Evolutionary conservation across 2,329 filamentous ascomycete genomes (phyloP), one percentile per base, ranked within the genome.

Genomic region (Trichothecium sympodiale): DNA sequence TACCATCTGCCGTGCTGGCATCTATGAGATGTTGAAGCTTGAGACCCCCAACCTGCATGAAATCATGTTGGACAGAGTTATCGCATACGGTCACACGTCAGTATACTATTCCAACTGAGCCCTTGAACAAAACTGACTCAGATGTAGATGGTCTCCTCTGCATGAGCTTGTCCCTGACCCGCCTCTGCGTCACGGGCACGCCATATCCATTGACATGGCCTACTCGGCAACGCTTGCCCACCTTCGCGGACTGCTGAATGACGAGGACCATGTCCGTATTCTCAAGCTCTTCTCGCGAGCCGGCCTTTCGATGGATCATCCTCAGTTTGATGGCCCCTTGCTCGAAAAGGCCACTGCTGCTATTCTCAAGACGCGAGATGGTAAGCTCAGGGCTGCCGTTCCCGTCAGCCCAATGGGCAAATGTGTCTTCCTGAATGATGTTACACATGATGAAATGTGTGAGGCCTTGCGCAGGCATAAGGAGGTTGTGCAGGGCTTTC

Each of bases 131-230:
- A 9, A 3, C 9, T 13, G 6, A 17, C 8, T 29, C 2, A 3
- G 13, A 1, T 30, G 20, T 30, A 75, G 70, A 6, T 83, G 80
- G 79, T 83, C 77, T 4, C 80, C 79, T 15, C 64, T 83, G 5
- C 77, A 83, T 49, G 80, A 84, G 55, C 68, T 85, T 8, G 66
- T 80, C 0, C 79, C 80, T 1, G 69, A 78, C 34, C 74, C 76
- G 0, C 79, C 79, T 1, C 68, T 83, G 30, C 74, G 79, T 29
- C 80, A 84, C 51, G 80, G 80, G 4, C 80, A 84, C 49, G 80
- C 80, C 44, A 83, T 84, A 45, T 80, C 75, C 3, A 80, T 83
- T 41, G 80, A 83, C 52, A 84, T 84, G 80, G 80, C 79, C 0
- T 84, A 79, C 57, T 80, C 77, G 0, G 78, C 79, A 0, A 83